A percentile compares a stretch with the other conserved stretches of the same genome.
Evolutionary conservation across 116 monocot genomes (phyloP).

Genomic region (Dioscorea cayenensis): DNA sequence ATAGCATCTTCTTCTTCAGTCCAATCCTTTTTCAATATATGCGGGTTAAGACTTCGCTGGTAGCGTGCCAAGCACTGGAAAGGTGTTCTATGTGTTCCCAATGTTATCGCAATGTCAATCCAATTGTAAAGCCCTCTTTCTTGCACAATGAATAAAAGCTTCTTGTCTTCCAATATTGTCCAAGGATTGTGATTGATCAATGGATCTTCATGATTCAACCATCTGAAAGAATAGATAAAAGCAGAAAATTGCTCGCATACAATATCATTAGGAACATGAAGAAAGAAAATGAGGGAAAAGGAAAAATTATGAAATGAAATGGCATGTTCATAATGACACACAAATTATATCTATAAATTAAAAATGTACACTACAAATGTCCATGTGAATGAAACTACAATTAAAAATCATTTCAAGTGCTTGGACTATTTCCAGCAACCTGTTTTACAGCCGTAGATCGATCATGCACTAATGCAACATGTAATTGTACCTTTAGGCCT

Average conservation of each 20-base stretch:
- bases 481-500: no score
- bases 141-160: conserved; percentile 73
- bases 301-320: no score
- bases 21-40: conserved; percentile 89
- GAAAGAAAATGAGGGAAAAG: no score
- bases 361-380: no score
- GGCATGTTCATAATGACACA: no score
- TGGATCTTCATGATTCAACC: conserved; percentile 89
- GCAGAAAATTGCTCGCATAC: background rate
- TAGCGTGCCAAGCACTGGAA: conserved; percentile 93
- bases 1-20: conserved; percentile 73
- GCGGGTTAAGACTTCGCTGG: conserved; percentile 91
- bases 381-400: no score
- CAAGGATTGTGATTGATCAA: conserved; percentile 70
- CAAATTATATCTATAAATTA: no score
- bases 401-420: no score
- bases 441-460: no score
- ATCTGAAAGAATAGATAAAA: conserved; percentile 32
- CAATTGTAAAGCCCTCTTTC: conserved; percentile 80
- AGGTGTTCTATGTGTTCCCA: conserved; percentile 78
- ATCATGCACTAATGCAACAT: no score
- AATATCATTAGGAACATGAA: background rate
- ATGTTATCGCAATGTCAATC: conserved; percentile 60
- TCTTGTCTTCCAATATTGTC: conserved; percentile 77
- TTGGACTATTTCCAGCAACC: no score